Conservation (phyloP, 345 rosid species). For the Linum tenue region DNA sequence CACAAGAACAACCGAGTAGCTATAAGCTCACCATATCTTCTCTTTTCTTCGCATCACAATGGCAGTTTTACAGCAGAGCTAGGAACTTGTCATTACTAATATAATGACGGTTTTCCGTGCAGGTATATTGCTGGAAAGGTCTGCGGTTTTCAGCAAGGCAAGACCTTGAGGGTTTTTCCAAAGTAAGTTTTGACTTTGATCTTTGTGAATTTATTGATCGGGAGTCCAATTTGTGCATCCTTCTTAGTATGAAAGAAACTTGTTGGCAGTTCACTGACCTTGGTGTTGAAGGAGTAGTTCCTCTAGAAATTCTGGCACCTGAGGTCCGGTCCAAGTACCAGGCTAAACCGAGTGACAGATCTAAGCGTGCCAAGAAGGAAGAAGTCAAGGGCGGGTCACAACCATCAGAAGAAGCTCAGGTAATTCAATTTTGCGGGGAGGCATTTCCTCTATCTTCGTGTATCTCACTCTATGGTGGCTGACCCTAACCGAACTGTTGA, state of each 20-base stretch:
- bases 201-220: not conserved
- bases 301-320: conserved; percentile 69
- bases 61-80: not conserved
- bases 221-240: not conserved
- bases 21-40: not conserved
- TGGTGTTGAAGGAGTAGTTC: conserved; percentile 96
- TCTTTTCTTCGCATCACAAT: too few species aligned
- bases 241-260: conserved; percentile 4
- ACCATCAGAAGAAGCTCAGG: conserved; percentile 66
- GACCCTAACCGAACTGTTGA: too few species aligned
- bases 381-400: conserved; percentile 47
- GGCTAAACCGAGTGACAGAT: conserved; percentile 73
- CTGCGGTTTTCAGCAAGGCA: conserved; percentile 86
- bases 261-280: conserved; percentile 75
- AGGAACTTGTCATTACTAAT: not conserved
- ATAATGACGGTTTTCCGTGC: conserved; percentile 12
- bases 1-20: conserved; percentile 80
- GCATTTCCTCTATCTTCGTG: too few species aligned
- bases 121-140: conserved; percentile 99
- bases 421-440: conserved; percentile 8
- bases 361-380: conserved; percentile 88
- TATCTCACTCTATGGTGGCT: too few species aligned
- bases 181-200: conserved; percentile 33
- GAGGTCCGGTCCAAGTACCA: conserved; percentile 75
- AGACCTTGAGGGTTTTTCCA: conserved; percentile 93